Evolutionary conservation across 257 asterid species (phyloP), one percentile per base, ranked within the genome.

Genomic region (Scutellaria galericulata): DNA sequence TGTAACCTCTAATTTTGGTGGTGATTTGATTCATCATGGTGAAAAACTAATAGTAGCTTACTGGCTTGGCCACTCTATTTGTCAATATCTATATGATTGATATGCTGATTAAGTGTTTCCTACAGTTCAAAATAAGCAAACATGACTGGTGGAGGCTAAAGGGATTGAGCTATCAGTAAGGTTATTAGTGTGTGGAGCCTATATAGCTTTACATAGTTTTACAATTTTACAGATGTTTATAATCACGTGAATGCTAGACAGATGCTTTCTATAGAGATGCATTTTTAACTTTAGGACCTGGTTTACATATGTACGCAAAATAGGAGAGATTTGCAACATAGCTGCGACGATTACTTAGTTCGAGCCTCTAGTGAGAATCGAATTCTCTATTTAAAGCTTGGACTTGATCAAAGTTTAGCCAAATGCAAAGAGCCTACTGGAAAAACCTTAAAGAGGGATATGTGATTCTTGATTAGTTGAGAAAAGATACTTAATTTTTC

Each of bases 141-240:
- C 22, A 55, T 47, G 73, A 65, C 41, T 6, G 51, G 45, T 5
- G 59, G 66, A 67, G 75, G 67, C 27, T 72, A 13, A 47, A 67
- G 48, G 37, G 68, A 24, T 22, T 45, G 48, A 20, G 39, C 48
- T 59, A 9, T 39, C 53, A 37, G 35, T 6, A 27, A 14, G 48
- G 9, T 22, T 42, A 40, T 15, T 27, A 14, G 39, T 40, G 68
- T 18, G 13, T 9, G 53, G 15, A 52, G 68, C 65, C 51, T 46
- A 47, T 42, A 8, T 62, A 31, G 37, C 70, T 40, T 52, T 31
- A 24, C 27, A n/a, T 15, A 9, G 5, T n/a, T 45, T 51, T 50
- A 48, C 54, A 41, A 41, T 31, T 77, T 39, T 53, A 40, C 7
- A 60, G 54, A n/a, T 57, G 66, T 60, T 12, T 57, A 39, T 65